Evolutionary conservation across 2,329 filamentous ascomycete genomes (phyloP).

Genomic region (Penicillium sp.): DNA sequence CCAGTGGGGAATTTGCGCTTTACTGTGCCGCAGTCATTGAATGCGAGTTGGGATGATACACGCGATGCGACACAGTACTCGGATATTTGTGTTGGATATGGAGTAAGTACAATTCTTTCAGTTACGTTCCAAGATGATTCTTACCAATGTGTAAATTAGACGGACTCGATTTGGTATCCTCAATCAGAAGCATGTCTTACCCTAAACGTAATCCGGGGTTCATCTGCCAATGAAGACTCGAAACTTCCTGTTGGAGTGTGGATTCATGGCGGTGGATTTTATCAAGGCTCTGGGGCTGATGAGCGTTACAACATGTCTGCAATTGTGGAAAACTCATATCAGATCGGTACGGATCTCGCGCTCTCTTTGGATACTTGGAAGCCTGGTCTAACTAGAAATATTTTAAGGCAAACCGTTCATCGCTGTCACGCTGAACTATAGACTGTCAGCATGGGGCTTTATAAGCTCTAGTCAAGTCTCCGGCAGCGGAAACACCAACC

Average conservation of each 20-base stretch:
- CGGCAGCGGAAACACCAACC: slow-evolving; percentile 52
- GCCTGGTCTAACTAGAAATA: background rate
- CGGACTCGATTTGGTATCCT: slow-evolving; percentile 39
- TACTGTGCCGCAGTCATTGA: slow-evolving; percentile 50
- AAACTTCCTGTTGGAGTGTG: slow-evolving; percentile 60
- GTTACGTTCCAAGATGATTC: background rate
- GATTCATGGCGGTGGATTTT: slow-evolving; percentile 61
- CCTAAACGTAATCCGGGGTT: slow-evolving; percentile 59
- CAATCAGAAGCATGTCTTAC: slow-evolving; percentile 60
- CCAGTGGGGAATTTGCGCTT: slow-evolving; percentile 57
- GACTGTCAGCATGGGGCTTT: slow-evolving; percentile 55
- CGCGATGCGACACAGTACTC: slow-evolving; percentile 49
- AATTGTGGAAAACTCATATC: slow-evolving; percentile 56
- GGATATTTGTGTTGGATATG: slow-evolving; percentile 54
- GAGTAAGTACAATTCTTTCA: slow-evolving; percentile 33
- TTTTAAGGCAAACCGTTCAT: slow-evolving; percentile 48
- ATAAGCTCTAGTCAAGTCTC: slow-evolving; percentile 49
- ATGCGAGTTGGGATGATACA: slow-evolving; percentile 46
- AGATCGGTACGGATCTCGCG: slow-evolving; percentile 37
- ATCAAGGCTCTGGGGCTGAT: slow-evolving; percentile 51
- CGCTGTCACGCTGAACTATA: slow-evolving; percentile 56
- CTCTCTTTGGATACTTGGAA: background rate
- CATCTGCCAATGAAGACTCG: slow-evolving; percentile 35
- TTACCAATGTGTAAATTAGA: slow-evolving; percentile 15
- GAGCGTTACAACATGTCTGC: slow-evolving; percentile 63